phyloP scores from a whole-genome alignment of 2,329 filamentous ascomycete genomes.

The Fusarium solani-melongenae region DNA sequence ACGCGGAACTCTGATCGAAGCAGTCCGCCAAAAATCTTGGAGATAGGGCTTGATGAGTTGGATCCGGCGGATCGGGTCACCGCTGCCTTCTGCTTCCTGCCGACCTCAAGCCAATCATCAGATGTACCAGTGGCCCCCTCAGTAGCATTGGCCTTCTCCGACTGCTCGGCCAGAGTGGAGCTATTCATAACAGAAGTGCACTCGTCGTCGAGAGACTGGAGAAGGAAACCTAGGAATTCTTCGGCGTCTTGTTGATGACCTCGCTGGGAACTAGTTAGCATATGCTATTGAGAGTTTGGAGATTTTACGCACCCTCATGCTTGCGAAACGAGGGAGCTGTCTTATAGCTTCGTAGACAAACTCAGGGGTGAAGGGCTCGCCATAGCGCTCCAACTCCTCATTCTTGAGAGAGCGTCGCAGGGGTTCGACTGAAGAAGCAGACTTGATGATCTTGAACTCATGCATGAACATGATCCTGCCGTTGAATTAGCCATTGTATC shows the following conservation, averaged over 20 bases:
- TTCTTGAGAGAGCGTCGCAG: slow-evolving; percentile 80
- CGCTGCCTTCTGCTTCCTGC: slow-evolving; percentile 87
- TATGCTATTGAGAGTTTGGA: too few species aligned
- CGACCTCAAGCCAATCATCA: slow-evolving; percentile 88
- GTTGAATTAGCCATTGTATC: slow-evolving; percentile 3
- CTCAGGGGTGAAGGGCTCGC: slow-evolving; percentile 90
- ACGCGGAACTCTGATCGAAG: slow-evolving; percentile 90
- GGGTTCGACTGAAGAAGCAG: slow-evolving; percentile 78
- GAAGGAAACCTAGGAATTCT: slow-evolving; percentile 92
- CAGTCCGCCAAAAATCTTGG: slow-evolving; percentile 93
- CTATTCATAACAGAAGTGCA: slow-evolving; percentile 77
- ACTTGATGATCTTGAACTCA: slow-evolving; percentile 88
- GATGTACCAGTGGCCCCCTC: slow-evolving; percentile 47
- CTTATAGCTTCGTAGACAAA: slow-evolving; percentile 96
- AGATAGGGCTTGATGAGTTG: slow-evolving; percentile 82
- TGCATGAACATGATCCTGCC: slow-evolving; percentile 92
- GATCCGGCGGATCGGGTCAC: slow-evolving; percentile 88
- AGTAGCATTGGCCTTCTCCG: slow-evolving; percentile 42
- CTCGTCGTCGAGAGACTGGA: slow-evolving; percentile 94
- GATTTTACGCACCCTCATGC: slow-evolving; percentile 78
- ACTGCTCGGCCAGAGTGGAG: slow-evolving; percentile 45
- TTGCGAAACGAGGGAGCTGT: slow-evolving; percentile 85
- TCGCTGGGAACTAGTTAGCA: slow-evolving; percentile 62
- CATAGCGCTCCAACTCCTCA: slow-evolving; percentile 88
- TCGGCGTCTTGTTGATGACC: slow-evolving; percentile 98